Evolutionary conservation across 345 rosid species (phyloP).

Genomic region (Citrus sinensis): DVS_A1.0 CM039163.1:41086001-41086500

Average conservation of each 20-base stretch:
- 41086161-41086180: conserved; percentile 75
- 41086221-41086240: conserved; percentile 61
- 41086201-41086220: conserved; percentile 88
- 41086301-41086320: neutral
- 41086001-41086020: neutral
- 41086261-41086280: neutral
- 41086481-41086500: neutral
- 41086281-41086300: neutral
- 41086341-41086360: conserved; percentile 4
- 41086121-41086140: conserved; percentile 87
- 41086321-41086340: neutral
- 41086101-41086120: conserved; percentile 88
- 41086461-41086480: neutral
- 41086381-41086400: neutral
- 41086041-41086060: neutral
- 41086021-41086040: neutral
- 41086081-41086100: conserved; percentile 75
- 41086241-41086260: neutral
- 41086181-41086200: conserved; percentile 79
- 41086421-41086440: neutral
- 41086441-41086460: neutral
- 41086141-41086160: conserved; percentile 77
- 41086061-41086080: conserved; percentile 34
- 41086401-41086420: neutral
- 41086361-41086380: neutral